Evolutionary conservation across 805 yeast species (phyloP).

Genomic region (Metschnikowia lachancei): DNA sequence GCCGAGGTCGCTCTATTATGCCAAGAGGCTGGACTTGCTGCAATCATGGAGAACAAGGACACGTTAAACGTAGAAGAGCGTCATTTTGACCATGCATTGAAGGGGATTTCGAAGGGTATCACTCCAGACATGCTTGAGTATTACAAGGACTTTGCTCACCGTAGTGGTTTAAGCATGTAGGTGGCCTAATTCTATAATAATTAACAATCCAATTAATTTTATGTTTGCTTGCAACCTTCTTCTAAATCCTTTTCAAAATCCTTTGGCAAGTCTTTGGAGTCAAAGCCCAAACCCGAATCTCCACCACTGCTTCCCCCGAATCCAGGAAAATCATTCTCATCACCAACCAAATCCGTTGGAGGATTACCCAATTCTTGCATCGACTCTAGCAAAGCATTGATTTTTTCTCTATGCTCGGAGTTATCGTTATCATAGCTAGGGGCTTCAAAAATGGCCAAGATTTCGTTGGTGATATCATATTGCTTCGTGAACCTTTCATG

Average conservation of each 20-base stretch:
- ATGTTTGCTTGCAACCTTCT: conserved; percentile 53
- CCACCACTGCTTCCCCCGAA: conserved; percentile 43
- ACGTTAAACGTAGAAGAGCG: conserved; percentile 51
- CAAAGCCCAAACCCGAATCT: conserved; percentile 43
- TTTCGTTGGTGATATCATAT: conserved; percentile 54
- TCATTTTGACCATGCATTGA: conserved; percentile 73
- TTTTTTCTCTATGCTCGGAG: conserved; percentile 44
- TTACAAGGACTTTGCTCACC: conserved; percentile 53
- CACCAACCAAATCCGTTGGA: conserved; percentile 71
- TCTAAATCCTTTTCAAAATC: conserved; percentile 53
- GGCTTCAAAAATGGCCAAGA: conserved; percentile 65
- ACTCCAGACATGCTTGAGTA: conserved; percentile 82
- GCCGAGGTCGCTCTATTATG: conserved; percentile 90
- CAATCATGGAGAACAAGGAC: conserved; percentile 74
- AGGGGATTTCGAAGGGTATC: conserved; percentile 70
- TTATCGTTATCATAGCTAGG: conserved; percentile 56
- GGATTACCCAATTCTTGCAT: conserved; percentile 77
- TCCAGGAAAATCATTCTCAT: conserved; percentile 46
- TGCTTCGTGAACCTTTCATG: conserved; percentile 58
- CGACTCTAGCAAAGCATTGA: conserved; percentile 60
- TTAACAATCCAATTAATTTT: background rate
- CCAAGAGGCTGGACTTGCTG: conserved; percentile 95
- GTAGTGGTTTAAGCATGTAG: conserved; percentile 32
- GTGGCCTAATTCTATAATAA: background rate
- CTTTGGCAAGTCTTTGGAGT: conserved; percentile 52